Evolutionary conservation across 2,329 filamentous ascomycete genomes (phyloP).

Genomic region (Hansfordia pulvinata): DNA sequence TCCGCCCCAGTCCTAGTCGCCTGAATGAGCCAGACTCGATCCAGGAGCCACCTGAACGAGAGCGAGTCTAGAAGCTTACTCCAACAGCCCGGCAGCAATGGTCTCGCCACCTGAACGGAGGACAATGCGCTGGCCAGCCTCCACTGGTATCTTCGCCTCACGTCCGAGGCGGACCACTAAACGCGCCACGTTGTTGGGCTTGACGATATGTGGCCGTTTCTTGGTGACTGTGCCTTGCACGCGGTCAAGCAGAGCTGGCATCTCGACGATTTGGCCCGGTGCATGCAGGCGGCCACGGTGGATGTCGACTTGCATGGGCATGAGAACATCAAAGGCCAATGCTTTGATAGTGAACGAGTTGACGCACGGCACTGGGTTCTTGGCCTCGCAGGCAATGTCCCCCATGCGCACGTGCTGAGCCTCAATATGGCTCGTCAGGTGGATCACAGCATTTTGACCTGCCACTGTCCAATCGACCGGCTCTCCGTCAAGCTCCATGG

Average conservation of each 20-base stretch:
- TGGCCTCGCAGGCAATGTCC: constrained; percentile 69
- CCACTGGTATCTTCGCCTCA: constrained; percentile 63
- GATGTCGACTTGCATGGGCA: constrained; percentile 81
- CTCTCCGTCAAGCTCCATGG: constrained; percentile 62
- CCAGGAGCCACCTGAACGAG: too few relatives aligned
- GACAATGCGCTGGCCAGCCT: constrained; percentile 68
- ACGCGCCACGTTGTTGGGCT: constrained; percentile 64
- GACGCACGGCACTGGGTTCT: constrained; percentile 53
- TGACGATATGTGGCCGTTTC: constrained; percentile 75
- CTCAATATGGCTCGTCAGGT: constrained; percentile 76
- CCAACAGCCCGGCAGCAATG: constrained; percentile 75
- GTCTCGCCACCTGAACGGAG: constrained; percentile 71
- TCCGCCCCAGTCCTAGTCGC: too few relatives aligned
- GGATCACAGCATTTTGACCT: constrained; percentile 77
- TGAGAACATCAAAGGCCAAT: constrained; percentile 77
- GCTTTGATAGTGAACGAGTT: constrained; percentile 71
- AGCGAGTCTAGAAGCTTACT: constrained; percentile 28
- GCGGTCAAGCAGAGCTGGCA: constrained; percentile 69
- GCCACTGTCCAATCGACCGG: constrained; percentile 80
- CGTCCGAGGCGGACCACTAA: constrained; percentile 64
- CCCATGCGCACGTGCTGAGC: constrained; percentile 69
- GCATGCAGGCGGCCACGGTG: constrained; percentile 75
- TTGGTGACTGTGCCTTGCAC: constrained; percentile 59
- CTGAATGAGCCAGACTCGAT: too few relatives aligned
- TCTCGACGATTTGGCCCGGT: constrained; percentile 56